Evolutionary conservation across 148 eudicot genomes (phyloP).

Genomic region (Rhododendron henanense): DNA sequence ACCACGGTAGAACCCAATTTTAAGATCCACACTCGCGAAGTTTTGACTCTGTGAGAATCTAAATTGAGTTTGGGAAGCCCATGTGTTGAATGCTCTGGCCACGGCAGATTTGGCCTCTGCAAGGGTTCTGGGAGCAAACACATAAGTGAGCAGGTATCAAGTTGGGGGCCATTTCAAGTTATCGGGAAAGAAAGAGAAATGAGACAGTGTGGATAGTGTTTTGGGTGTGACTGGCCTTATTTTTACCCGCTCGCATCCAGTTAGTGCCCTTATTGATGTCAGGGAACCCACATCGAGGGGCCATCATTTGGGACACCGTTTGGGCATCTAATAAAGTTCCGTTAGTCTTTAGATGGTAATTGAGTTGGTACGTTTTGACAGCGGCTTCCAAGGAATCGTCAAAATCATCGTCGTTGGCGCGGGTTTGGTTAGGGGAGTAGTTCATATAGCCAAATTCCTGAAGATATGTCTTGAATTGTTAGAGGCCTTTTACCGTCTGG

Average conservation of each 20-base stretch:
- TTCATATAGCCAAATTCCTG: slow-evolving; percentile 17
- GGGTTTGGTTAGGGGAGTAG: not conserved
- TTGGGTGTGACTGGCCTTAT: not conserved
- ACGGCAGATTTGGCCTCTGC: not conserved
- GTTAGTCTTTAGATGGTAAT: too few relatives aligned
- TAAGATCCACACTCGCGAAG: not conserved
- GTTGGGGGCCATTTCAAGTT: slow-evolving; percentile 10
- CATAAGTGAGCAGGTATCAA: slow-evolving; percentile 7
- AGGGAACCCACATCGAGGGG: slow-evolving; percentile 23
- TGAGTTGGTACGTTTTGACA: too few relatives aligned
- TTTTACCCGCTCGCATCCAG: slow-evolving; percentile 4
- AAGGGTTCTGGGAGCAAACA: not conserved
- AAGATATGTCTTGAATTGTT: slow-evolving; percentile 25
- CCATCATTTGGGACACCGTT: slow-evolving; percentile 20
- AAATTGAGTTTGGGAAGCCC: slow-evolving; percentile 20
- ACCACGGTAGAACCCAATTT: slow-evolving; percentile 7
- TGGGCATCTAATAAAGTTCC: not conserved
- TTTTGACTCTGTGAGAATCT: slow-evolving; percentile 4
- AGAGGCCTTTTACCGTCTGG: slow-evolving; percentile 8
- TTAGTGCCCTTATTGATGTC: slow-evolving; percentile 13
- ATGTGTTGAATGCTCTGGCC: slow-evolving; percentile 11
- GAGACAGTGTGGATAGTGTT: slow-evolving; percentile 5
- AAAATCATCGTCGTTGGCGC: not conserved
- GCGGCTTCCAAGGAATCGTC: too few relatives aligned
- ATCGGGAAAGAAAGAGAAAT: slow-evolving; percentile 12